Evolutionary conservation across 345 rosid genomes (phyloP), one percentile per base, ranked within the genome.

Genomic region (Arabis hirsuta): DNA sequence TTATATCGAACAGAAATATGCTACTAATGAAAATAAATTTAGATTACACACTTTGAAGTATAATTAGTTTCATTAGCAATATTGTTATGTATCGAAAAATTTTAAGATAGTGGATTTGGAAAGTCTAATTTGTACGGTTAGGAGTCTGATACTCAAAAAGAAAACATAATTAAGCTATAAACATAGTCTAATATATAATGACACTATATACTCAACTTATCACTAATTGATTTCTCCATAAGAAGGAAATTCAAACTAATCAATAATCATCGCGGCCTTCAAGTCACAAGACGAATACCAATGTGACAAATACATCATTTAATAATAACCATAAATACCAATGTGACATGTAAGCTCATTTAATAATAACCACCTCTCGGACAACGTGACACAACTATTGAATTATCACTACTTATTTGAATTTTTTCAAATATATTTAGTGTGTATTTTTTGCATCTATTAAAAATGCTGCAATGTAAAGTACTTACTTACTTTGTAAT

Each of bases 261-360:
- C 57, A 55, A 36, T 55, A 14, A 67, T 54, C 72, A 67, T 67
- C 12, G 8, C 31, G 38, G 47, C 29, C 26, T 13, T 20, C 7
- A 62, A 45, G 71, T 55, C 51, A 65, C 71, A 56, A 39, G 65
- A 55, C 14, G 12, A 39, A 55, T 46, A 46, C 57, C 52, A 56
- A 65, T 56, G 59, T 73, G 44, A 46, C 52, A 55, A 45, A 16
- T 24, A 36, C 42, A 9, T 56, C 72, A 57, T 65, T 73, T 48
- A 39, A 56, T 48, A 57, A 20, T 14, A 48, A 41, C 39, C 66
- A 73, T 73, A 57, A 57, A 73, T 73, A 65, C 57, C 52, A 73
- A 57, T 48, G 58, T 44, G 62, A 59, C 68, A 50, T 0, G 27
- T 66, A 20, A 36, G 2, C 45, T 31, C 38, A 34, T 59, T 58